Base-by-base conservation (phyloP, 108 stramenopile species). In the Parietichytrium sp. region DNA sequence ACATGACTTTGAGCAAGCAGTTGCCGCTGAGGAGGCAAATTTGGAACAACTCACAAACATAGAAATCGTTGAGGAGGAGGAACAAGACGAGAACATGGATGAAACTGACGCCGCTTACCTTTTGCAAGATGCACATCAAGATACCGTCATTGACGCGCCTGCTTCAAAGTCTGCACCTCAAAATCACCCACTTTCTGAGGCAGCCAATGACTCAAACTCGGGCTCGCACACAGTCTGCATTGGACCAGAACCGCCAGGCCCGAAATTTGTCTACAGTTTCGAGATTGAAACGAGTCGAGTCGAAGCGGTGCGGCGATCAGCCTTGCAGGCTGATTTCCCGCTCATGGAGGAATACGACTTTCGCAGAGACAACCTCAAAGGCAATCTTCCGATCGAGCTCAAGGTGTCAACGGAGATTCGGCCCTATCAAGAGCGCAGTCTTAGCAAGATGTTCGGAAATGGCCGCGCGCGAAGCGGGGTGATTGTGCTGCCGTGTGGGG, bases 401-500 rank as follows among this genome's bases (percentile, higher is more conserved):
- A 95, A 94, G 72, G 94, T 95, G 6, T 92, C 95, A 83, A 97
- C 97, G 6, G 86, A 91, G 29, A 96, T 98, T 87, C 92, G 98
- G 23, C 88, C 94, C 16, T 99, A 99, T 86, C 98, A 98, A 83
- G 96, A 98, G 85, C 89, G 95, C 47, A 54, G 61, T 23, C 52
- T 91, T 15, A 77, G 82, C 49, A 91, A 89, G 82, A 98, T 99
- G 98, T 99, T 98, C 91, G 98, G 98, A 38, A 99, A 99, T 80
- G 98, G 98, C 4, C 93, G 97, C 1, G 97, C 98, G 10, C 88
- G 98, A 45, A 95, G 94, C 8, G 98, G 98, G 4, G 98, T 98
- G 78, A 98, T 98, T 80, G 98, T 99, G 6, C 89, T 99, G n/a
- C 98, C 98, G 3, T 99, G 98, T 85, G 97, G 97, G 25, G 98